Evolutionary conservation across 2,329 filamentous ascomycete species (phyloP).

Genomic region (Fusarium protoensiforme): DNA sequence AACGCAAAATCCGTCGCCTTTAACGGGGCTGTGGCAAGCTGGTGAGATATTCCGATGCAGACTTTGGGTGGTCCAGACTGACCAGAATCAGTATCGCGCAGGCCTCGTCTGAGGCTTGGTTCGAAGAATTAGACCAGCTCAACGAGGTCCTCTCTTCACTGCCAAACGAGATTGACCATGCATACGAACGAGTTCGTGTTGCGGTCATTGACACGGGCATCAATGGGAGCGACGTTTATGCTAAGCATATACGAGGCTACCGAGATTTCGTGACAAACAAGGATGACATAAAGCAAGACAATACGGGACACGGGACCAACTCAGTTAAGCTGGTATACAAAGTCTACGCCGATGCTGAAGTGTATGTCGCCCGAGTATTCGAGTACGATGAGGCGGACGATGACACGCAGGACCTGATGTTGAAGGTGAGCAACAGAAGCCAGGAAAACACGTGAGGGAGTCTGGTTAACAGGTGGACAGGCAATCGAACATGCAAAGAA

Average conservation of each 20-base stretch:
- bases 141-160: neutral
- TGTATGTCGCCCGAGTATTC: conserved; percentile 10
- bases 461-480: neutral
- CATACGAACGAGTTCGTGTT: neutral
- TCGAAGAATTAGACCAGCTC: conserved; percentile 6
- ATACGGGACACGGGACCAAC: conserved; percentile 9
- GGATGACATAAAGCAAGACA: conserved; percentile 4
- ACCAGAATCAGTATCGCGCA: neutral
- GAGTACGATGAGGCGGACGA: conserved; percentile 2
- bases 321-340: conserved; percentile 1
- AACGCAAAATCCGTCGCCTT: neutral
- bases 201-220: neutral
- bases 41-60: neutral
- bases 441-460: too few relatives aligned
- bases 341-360: conserved; percentile 5
- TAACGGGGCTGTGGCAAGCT: conserved; percentile 3
- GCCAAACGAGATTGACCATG: neutral
- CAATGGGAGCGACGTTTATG: neutral
- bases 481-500: conserved; percentile 5
- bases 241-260: conserved; percentile 1
- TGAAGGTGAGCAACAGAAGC: neutral
- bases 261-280: conserved; percentile 7
- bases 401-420: conserved; percentile 10
- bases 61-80: neutral
- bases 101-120: conserved; percentile 9